phyloP scores from a whole-genome alignment of 352 stramenopile genomes.

The Pythium phragmiticola region DNA sequence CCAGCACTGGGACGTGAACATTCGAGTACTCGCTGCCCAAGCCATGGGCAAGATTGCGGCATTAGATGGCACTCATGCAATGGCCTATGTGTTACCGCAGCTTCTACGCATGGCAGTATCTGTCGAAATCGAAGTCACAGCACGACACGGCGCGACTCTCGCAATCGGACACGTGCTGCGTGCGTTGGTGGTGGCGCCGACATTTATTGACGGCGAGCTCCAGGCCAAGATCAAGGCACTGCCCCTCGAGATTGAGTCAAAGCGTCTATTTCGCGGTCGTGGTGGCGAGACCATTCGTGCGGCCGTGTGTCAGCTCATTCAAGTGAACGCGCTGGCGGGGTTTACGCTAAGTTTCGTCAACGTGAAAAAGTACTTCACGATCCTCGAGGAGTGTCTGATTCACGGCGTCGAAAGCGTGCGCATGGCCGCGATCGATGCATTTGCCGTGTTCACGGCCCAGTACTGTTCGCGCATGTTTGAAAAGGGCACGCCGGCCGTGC shows the following conservation, averaged over 20 bases:
- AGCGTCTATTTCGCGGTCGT: constrained; percentile 93
- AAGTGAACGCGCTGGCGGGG: constrained; percentile 73
- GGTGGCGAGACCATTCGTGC: constrained; percentile 95
- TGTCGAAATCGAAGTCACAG: constrained; percentile 86
- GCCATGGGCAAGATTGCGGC: constrained; percentile 84
- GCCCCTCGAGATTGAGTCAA: constrained; percentile 91
- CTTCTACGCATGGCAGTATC: constrained; percentile 82
- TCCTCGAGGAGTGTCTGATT: constrained; percentile 91
- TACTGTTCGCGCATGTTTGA: constrained; percentile 86
- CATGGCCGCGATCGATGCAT: constrained; percentile 80
- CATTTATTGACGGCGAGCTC: constrained; percentile 69
- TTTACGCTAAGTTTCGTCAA: constrained; percentile 56
- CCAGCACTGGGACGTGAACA: constrained; percentile 94
- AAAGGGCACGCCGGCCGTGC: constrained; percentile 40
- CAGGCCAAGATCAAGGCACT: constrained; percentile 71
- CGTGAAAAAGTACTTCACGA: constrained; percentile 75
- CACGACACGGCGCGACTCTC: constrained; percentile 93
- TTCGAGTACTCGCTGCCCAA: constrained; percentile 88
- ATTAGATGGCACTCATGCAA: constrained; percentile 79
- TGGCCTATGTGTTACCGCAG: constrained; percentile 73
- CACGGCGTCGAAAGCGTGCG: constrained; percentile 94
- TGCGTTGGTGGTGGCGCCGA: constrained; percentile 43
- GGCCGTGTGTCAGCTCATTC: constrained; percentile 94
- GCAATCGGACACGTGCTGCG: constrained; percentile 85
- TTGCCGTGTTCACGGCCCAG: constrained; percentile 78